Evolutionary conservation across 768 basidiomycete species (phyloP).

Genomic region (Peribolospora baueri): DNA sequence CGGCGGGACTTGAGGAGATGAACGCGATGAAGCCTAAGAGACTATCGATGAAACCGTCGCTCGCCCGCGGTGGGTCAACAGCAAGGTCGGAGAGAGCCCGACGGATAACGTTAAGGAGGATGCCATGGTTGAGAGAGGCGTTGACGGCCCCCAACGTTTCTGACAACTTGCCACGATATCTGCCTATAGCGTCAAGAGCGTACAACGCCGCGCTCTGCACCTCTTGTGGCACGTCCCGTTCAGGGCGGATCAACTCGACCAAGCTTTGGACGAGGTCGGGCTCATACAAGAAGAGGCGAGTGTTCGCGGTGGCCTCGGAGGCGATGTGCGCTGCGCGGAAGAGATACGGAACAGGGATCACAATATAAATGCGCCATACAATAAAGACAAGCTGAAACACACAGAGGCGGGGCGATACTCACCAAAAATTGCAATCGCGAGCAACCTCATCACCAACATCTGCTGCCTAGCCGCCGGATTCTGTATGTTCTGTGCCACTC

Average conservation of each 20-base stretch:
- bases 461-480: conserved; percentile 36
- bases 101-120: conserved; percentile 66
- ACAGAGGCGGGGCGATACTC: not conserved
- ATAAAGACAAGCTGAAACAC: not conserved
- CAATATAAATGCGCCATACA: not conserved
- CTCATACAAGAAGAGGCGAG: conserved; percentile 74
- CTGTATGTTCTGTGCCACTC: conserved; percentile 42
- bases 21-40: conserved; percentile 65
- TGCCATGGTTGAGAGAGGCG: conserved; percentile 86
- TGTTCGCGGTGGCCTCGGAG: conserved; percentile 47
- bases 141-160: conserved; percentile 79
- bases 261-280: conserved; percentile 73
- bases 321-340: conserved; percentile 42
- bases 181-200: conserved; percentile 68
- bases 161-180: conserved; percentile 56
- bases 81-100: conserved; percentile 48
- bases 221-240: conserved; percentile 35
- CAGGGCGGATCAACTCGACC: conserved; percentile 67
- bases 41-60: conserved; percentile 33
- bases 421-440: conserved; percentile 55
- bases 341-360: not conserved
- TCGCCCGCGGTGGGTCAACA: conserved; percentile 15
- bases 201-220: conserved; percentile 67
- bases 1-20: conserved; percentile 57
- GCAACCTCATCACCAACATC: conserved; percentile 50